Percentiles rank a stretch among this genome's conserved stretches.
Conservation (phyloP, 2,329 filamentous ascomycete genomes). For the Diaporthe batatas region DNA sequence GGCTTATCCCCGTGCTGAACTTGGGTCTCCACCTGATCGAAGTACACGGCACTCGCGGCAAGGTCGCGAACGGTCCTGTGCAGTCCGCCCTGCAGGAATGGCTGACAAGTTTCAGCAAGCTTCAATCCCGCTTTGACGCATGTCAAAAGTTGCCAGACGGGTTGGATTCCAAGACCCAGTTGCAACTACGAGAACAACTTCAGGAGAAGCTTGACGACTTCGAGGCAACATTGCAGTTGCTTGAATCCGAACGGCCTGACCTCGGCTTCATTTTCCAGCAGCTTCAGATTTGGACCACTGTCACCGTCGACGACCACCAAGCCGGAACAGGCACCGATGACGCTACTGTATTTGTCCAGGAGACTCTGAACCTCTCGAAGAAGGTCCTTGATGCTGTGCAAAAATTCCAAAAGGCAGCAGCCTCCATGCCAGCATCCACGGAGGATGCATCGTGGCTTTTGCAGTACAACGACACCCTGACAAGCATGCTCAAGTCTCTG, state of each 20-base stretch:
- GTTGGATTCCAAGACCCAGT: constrained; percentile 58
- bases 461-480: constrained; percentile 65
- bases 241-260: constrained; percentile 65
- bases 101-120: constrained; percentile 60
- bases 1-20: constrained; percentile 78
- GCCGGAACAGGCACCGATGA: constrained; percentile 42
- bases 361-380: constrained; percentile 76
- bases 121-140: constrained; percentile 57
- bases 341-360: constrained; percentile 64
- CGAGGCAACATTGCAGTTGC: constrained; percentile 56
- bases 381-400: constrained; percentile 85
- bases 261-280: constrained; percentile 76
- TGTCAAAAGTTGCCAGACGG: constrained; percentile 64
- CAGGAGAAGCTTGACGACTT: constrained; percentile 54
- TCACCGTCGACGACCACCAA: constrained; percentile 44
- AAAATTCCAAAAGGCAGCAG: constrained; percentile 70
- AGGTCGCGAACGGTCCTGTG: constrained; percentile 60
- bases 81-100: constrained; percentile 63
- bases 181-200: constrained; percentile 52
- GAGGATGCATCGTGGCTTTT: constrained; percentile 76
- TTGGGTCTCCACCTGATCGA: constrained; percentile 73
- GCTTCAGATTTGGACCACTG: constrained; percentile 72
- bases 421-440: constrained; percentile 67
- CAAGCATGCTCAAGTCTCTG: constrained; percentile 68
- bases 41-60: constrained; percentile 76